Evolutionary conservation across 2,329 filamentous ascomycete species (phyloP), one percentile per base, ranked within the genome.

Genomic region (Cordyceps farinosa): DNA sequence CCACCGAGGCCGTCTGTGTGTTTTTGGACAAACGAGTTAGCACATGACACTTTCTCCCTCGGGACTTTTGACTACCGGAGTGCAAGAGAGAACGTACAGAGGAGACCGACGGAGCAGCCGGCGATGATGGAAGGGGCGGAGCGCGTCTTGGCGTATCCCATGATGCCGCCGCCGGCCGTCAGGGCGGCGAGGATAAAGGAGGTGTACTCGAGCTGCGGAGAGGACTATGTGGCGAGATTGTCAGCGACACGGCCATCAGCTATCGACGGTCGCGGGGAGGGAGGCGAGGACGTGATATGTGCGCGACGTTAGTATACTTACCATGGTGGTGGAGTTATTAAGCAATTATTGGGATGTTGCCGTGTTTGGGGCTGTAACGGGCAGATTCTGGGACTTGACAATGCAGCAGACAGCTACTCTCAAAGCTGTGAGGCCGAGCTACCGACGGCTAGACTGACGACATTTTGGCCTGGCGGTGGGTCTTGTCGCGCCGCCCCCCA

Each of bases 121-220:
- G 95, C 95, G 13, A 86, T 87, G 69, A 98, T 83, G 13, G 92
- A 97, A 44, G 94, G 94, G 56, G 97, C 75, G 30, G 93, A 98
- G 64, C 91, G 86, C 0, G 93, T 95, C 74, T 89, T 88, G 51
- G 89, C 81, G 77, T 92, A 99, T 73, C 95, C 95, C 73, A 90
- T 90, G 65, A 91, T 89, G 67, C 95, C 95, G 70, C 95, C 95
- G 63, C 89, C 84, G 58, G 93, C 92, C 64, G 93, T 97, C 64
- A 98, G 82, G 67, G 87, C 82, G 65, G 90, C 91, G 71, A 98
- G 87, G 71, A 90, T 75, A 76, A 89, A 91, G 67, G 94, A 92
- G 72, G 91, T 87, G 71, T 79, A 83, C 63, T 76, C 72, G 52
- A 76, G 71, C 55, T 67, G 64, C 48, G 65, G 65, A 64, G 66